These are phyloP conservation scores for Thermochaetoides thermophila DNA, from an alignment of 495 filamentous ascomycete genomes.

Conservation along the genomic window DNA sequence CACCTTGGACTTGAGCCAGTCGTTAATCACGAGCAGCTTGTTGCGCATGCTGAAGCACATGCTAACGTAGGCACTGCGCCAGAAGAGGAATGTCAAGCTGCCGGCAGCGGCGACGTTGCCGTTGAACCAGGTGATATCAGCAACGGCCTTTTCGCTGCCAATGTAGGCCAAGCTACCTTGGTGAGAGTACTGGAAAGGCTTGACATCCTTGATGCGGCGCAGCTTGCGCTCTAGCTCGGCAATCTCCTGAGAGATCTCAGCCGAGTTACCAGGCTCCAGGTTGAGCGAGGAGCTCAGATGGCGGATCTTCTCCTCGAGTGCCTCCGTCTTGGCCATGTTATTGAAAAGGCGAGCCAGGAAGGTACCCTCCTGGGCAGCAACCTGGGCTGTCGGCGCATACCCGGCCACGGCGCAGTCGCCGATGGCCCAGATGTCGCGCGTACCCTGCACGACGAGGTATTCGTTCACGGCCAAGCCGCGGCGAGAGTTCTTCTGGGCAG, in stretches of 20 bases:
- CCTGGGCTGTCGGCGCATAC: constrained; percentile 95
- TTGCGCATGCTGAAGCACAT: constrained; percentile 99
- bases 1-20: constrained; percentile 90
- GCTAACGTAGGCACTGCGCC: constrained; percentile 91
- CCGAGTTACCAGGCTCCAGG: constrained; percentile 36
- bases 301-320: constrained; percentile 57
- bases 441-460: constrained; percentile 93
- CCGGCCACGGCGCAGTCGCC: constrained; percentile 85
- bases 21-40: constrained; percentile 76
- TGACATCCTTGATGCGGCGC: constrained; percentile 77
- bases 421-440: constrained; percentile 80
- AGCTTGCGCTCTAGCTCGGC: constrained; percentile 73
- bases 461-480: constrained; percentile 94
- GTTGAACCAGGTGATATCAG: constrained; percentile 93
- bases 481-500: constrained; percentile 87
- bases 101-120: constrained; percentile 86
- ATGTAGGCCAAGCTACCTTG: constrained; percentile 96
- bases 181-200: constrained; percentile 95
- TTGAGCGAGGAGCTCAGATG: constrained; percentile 39
- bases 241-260: constrained; percentile 62
- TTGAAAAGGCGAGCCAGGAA: constrained; percentile 96
- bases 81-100: constrained; percentile 79
- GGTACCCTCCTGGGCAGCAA: constrained; percentile 86
- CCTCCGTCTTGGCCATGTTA: constrained; percentile 85
- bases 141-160: constrained; percentile 92